Percentiles rank a stretch among this genome's conserved stretches.
phyloP scores from a whole-genome alignment of 106 monocot species.

The Narthecium ossifragum region DNA sequence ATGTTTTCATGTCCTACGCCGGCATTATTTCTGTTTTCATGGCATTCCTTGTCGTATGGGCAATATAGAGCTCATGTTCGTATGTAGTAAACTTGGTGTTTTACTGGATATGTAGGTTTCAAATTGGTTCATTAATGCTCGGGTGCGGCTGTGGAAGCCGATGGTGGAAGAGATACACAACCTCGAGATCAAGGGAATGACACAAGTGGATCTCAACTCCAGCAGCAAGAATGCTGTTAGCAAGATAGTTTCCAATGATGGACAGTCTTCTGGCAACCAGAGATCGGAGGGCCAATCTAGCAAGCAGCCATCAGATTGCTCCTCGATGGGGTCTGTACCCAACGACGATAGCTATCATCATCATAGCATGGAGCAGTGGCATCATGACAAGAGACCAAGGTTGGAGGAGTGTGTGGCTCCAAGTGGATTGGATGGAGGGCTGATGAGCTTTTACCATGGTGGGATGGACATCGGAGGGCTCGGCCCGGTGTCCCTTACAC shows the following conservation, averaged over 20 bases:
- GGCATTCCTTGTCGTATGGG: too few relatives aligned
- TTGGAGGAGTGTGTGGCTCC: slow-evolving; percentile 24
- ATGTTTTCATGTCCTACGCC: too few relatives aligned
- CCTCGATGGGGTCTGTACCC: slow-evolving; percentile 2
- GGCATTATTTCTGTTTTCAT: too few relatives aligned
- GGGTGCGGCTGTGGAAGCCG: slow-evolving; percentile 54
- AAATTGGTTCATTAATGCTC: slow-evolving; percentile 66
- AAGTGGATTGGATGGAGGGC: background rate
- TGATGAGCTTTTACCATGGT: slow-evolving; percentile 28
- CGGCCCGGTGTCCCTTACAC: slow-evolving; percentile 38
- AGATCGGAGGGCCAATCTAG: slow-evolving; percentile 11
- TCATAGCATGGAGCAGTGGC: slow-evolving; percentile 22
- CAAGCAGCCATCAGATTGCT: slow-evolving; percentile 11
- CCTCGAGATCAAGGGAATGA: slow-evolving; percentile 39
- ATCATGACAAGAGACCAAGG: slow-evolving; percentile 35
- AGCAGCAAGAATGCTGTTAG: slow-evolving; percentile 9
- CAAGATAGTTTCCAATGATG: background rate
- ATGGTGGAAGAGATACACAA: slow-evolving; percentile 66
- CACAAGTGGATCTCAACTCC: slow-evolving; percentile 31
- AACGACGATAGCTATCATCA: slow-evolving; percentile 5
- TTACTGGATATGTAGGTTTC: too few relatives aligned
- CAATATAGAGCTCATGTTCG: too few relatives aligned
- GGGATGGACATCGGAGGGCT: slow-evolving; percentile 37
- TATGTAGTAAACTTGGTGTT: too few relatives aligned
- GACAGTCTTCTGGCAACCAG: background rate